phyloP scores from a whole-genome alignment of 805 yeast species.

The Candida easanensis region DNA sequence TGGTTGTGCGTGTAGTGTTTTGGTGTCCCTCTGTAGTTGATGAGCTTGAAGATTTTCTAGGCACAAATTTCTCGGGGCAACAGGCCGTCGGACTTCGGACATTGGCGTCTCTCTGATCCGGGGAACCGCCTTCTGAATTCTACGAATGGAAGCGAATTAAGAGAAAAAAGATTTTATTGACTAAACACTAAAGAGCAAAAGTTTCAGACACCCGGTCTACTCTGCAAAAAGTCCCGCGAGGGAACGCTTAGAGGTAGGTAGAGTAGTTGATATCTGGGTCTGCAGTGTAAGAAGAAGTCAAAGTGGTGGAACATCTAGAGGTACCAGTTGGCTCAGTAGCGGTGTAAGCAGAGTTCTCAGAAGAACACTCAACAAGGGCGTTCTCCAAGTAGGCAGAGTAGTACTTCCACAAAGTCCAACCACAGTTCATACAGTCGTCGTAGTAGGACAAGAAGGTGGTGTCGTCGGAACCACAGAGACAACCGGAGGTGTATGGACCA shows the following conservation, averaged over 20 bases:
- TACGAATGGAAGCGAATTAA: too few relatives aligned
- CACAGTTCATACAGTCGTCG: conserved; percentile 33
- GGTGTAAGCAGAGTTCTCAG: conserved; percentile 8
- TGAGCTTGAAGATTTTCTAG: neutral
- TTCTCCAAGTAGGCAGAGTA: conserved; percentile 27
- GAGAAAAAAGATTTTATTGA: too few relatives aligned
- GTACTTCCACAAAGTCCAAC: conserved; percentile 36
- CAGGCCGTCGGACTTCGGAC: neutral
- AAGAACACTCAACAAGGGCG: conserved; percentile 26
- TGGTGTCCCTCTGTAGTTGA: neutral
- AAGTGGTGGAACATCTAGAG: conserved; percentile 26
- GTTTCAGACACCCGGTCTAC: neutral
- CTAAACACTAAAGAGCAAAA: too few relatives aligned
- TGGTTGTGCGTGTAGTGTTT: neutral
- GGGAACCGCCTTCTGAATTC: too few relatives aligned
- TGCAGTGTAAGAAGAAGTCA: conserved; percentile 14
- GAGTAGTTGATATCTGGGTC: conserved; percentile 8
- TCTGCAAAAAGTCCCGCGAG: neutral
- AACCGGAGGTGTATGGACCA: conserved; percentile 15
- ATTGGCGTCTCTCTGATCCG: too few relatives aligned
- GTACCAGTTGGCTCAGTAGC: conserved; percentile 33
- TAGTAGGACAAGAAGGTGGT: conserved; percentile 21
- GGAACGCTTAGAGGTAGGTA: conserved; percentile 2
- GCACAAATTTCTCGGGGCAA: neutral
- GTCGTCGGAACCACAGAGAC: conserved; percentile 20